Base-by-base conservation (phyloP, 805 yeast species). In the Lipomyces oligophaga region DNA sequence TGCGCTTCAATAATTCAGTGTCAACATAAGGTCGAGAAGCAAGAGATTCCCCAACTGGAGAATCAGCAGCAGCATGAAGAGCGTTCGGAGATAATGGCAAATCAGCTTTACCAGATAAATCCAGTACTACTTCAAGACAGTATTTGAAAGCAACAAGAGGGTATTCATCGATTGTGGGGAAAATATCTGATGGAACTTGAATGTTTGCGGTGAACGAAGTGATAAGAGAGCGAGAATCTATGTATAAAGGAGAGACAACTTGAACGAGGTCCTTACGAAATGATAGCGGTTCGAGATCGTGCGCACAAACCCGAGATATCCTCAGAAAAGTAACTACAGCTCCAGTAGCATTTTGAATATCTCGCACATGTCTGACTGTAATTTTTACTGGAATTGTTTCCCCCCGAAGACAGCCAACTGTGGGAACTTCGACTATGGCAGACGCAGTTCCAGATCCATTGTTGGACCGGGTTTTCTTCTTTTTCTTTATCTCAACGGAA, bases 201-300 rank as follows among this genome's bases (percentile, higher is more conserved):
- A 88, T 65, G 33, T 77, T 75, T 0, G 89, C 78, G 26, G 76
- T 77, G 7, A 82, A 71, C 27, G 77, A 80, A 33, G 80, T 73
- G 15, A 72, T 65, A 32, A 79, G 68, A 0, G 83, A 74, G 11
- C 60, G 68, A 0, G 89, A 86, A 61, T 86, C 89, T n/a, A 86
- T 78, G 54, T 79, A 82, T 10, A 88, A 66, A 1, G 96, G 95
- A 1, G 83, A 73, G 1, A 86, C 76, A 28, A 77, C 74, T 65
- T 88, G 97, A 30, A 81, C 77, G 5, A 88, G 68, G 62, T 88
- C 97, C 62, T 88, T 88, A 46, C 97, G 70, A 63, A 82, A 88
- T 1, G 90, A 76, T 59, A 46, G 73, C 58, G 49, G 69, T 57
- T 63, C 83, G 81, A 45, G 76, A 72, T 44, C 81, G 74, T 42